Evolutionary conservation across 2,329 filamentous ascomycete genomes (phyloP).

Genomic region (Akanthomyces lecanii): DNA sequence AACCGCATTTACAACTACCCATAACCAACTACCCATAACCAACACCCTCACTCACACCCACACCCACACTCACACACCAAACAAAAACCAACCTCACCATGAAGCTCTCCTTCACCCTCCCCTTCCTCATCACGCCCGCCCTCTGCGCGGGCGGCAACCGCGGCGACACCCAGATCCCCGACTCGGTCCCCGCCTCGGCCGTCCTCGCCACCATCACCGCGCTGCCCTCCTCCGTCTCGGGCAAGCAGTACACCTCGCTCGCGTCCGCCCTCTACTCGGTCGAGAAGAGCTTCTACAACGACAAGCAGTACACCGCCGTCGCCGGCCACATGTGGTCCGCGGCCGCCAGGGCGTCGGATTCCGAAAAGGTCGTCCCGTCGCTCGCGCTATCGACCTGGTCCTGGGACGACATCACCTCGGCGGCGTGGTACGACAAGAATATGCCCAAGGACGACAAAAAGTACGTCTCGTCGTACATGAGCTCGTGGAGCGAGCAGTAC

Average conservation of each 20-base stretch:
- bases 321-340: conserved; percentile 19
- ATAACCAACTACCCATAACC: background rate
- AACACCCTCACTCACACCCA: background rate
- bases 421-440: background rate
- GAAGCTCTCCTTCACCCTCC: background rate
- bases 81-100: background rate
- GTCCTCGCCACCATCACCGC: background rate
- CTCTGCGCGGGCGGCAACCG: background rate
- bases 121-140: background rate
- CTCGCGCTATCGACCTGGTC: background rate
- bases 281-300: conserved; percentile 15
- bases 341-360: conserved; percentile 19
- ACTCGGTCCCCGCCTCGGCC: background rate
- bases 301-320: conserved; percentile 16
- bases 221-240: background rate
- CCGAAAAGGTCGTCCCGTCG: conserved; percentile 19
- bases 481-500: background rate
- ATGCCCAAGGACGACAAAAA: conserved; percentile 1
- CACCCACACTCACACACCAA: background rate
- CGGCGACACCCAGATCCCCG: background rate
- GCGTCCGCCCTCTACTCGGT: conserved; percentile 18
- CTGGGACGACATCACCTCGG: background rate
- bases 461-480: background rate
- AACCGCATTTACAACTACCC: background rate
- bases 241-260: conserved; percentile 2